Conservation (phyloP, 345 rosid genomes). For the Lumnitzera racemosa region DNA sequence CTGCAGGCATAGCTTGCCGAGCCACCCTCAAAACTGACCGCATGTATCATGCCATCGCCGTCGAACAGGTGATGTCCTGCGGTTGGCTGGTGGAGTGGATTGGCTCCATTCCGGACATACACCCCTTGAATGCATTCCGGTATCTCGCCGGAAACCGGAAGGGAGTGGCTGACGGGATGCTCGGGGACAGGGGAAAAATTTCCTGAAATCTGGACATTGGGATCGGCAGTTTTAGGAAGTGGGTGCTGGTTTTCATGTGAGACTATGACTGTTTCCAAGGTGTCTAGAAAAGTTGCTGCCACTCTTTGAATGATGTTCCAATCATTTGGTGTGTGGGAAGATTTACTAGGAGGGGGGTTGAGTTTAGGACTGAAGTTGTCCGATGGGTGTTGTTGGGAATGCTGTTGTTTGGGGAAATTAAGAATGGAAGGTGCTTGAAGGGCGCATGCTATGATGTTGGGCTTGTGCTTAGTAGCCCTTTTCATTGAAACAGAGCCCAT, state of each 20-base stretch:
- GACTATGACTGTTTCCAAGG: slow-evolving; percentile 56
- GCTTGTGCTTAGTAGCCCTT: slow-evolving; percentile 12
- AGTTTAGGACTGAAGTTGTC: slow-evolving; percentile 18
- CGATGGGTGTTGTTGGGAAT: slow-evolving; percentile 10
- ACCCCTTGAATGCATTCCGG: slow-evolving; percentile 83
- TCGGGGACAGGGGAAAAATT: slow-evolving; percentile 91
- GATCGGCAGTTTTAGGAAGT: slow-evolving; percentile 83
- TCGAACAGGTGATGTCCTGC: slow-evolving; percentile 93
- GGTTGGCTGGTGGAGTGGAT: slow-evolving; percentile 75
- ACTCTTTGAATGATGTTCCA: slow-evolving; percentile 68
- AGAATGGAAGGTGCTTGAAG: slow-evolving; percentile 49
- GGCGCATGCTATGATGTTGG: slow-evolving; percentile 19
- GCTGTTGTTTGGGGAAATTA: slow-evolving; percentile 45
- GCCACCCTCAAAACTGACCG: slow-evolving; percentile 50
- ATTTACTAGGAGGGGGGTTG: neutral
- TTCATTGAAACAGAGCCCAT: slow-evolving; percentile 4
- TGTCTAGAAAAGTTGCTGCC: slow-evolving; percentile 54
- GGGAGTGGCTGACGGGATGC: slow-evolving; percentile 36
- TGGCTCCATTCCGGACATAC: slow-evolving; percentile 89
- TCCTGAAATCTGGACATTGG: slow-evolving; percentile 71
- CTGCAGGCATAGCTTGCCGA: slow-evolving; percentile 78
- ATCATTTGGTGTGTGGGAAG: slow-evolving; percentile 9
- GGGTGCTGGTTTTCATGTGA: slow-evolving; percentile 52
- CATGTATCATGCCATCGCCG: slow-evolving; percentile 97
- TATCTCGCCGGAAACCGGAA: slow-evolving; percentile 57